Evolutionary conservation across 1,284 basidiomycete species (phyloP), one percentile per base, ranked within the genome.

Genomic region (Athelia psychrophila): DNA sequence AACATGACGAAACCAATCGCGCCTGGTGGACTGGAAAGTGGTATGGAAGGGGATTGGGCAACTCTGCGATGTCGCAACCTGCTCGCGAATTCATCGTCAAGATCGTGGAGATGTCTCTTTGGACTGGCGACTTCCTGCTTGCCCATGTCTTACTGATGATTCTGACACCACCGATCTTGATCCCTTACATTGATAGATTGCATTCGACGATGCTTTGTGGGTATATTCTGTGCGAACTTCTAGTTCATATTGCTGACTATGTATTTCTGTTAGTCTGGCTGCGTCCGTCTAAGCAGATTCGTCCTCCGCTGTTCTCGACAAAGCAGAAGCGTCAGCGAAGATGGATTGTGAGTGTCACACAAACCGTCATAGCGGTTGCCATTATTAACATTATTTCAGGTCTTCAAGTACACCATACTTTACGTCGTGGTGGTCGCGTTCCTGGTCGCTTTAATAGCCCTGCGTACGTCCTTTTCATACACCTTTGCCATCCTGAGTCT

Each of bases 1-100:
- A 97, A 76, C 91, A 95, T 67, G 95, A 98, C 65, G 94, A 97
- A 75, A 95, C 93, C 18, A 97, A 98, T 74, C 80, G 92, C 55
- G 94, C 94, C 8, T 98, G 95, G 95, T 98, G 95, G 95, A 95
- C 93, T n/a, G 95, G 95, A 67, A 92, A 94, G 71, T 97, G 95
- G 95, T 95, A 95, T 66, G 93, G 94, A 48, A 82, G 93, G 52
- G 92, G 93, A 38, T 77, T 97, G 27, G 95, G 95, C 40, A 79
- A 79, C 23, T 89, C 91, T 46, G 93, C 92, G 40, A 87, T 95
- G 68, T 94, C 92, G 35, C 95, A 97, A 67, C 94, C 95, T 42
- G 93, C 92, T 54, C 88, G 95, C 68, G 95, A 98, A 77, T 96
- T 91, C 67, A 83, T 98, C 54, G 94, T 98, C 76, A 98, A 98